phyloP scores from a whole-genome alignment of 1,139 yeast genomes.

The Ogataea hybrid region DNA sequence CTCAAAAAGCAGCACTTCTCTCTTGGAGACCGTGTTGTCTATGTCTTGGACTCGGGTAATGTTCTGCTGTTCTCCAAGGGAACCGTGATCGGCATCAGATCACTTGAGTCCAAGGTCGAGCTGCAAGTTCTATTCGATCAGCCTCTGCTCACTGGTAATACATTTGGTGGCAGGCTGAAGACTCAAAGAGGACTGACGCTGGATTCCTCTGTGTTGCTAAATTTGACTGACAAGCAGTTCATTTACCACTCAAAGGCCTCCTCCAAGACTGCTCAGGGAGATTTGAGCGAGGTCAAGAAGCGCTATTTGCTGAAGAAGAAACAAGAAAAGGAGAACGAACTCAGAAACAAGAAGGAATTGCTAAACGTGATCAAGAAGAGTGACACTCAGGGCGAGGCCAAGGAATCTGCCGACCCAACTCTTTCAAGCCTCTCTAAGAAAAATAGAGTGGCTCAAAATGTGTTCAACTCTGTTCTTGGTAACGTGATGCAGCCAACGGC shows the following conservation, averaged over 20 bases:
- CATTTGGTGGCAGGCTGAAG: constrained; percentile 70
- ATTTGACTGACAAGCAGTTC: constrained; percentile 70
- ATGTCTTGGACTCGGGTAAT: constrained; percentile 84
- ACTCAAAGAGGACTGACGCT: constrained; percentile 83
- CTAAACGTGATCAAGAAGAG: constrained; percentile 20
- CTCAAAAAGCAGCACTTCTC: constrained; percentile 74
- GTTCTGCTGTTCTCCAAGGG: constrained; percentile 89
- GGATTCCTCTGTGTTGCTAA: constrained; percentile 79
- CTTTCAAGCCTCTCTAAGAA: background rate
- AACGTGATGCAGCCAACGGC: constrained; percentile 37
- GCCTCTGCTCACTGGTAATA: constrained; percentile 80
- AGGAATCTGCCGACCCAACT: background rate
- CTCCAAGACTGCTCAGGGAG: constrained; percentile 38
- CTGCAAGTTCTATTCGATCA: constrained; percentile 80
- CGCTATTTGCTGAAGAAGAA: constrained; percentile 26
- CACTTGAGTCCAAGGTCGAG: constrained; percentile 55
- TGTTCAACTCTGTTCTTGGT: constrained; percentile 29
- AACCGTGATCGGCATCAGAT: constrained; percentile 79
- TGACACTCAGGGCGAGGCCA: background rate
- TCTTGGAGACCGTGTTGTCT: constrained; percentile 87
- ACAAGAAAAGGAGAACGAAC: constrained; percentile 21
- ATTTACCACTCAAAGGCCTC: constrained; percentile 75
- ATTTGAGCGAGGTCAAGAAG: constrained; percentile 16
- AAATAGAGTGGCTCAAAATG: constrained; percentile 21
- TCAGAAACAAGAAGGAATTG: constrained; percentile 22